Percentiles rank a stretch among this genome's conserved stretches.
These are phyloP conservation scores for Yarrowia sp. DNA, from an alignment of 805 yeast genomes.

Conservation along the genomic window DNA sequence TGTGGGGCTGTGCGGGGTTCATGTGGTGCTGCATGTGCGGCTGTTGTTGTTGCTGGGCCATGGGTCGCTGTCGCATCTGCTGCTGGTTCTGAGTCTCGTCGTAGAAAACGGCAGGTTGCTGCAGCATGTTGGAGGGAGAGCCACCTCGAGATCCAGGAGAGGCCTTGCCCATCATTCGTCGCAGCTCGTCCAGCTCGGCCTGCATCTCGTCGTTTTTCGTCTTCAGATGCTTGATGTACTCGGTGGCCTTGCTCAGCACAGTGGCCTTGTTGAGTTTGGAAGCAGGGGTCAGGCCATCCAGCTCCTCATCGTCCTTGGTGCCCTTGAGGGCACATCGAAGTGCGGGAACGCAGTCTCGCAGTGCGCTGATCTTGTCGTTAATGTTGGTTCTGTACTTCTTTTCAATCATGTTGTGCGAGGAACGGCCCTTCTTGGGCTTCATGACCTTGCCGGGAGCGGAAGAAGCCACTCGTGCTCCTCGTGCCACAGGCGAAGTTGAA, in stretches of 20 bases:
- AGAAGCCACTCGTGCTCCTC: conserved; percentile 16
- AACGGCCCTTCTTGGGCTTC: conserved; percentile 44
- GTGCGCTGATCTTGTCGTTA: conserved; percentile 62
- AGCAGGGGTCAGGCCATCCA: conserved; percentile 76
- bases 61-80: conserved; percentile 21
- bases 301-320: conserved; percentile 46
- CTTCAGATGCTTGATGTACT: conserved; percentile 72
- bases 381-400: conserved; percentile 77
- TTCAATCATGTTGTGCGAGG: conserved; percentile 76
- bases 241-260: conserved; percentile 72
- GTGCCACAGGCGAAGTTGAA: not conserved
- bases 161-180: conserved; percentile 4
- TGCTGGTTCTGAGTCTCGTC: conserved; percentile 13
- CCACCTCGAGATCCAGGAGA: not conserved
- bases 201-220: conserved; percentile 50
- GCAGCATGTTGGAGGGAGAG: conserved; percentile 8
- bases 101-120: conserved; percentile 23
- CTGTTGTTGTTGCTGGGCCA: not conserved
- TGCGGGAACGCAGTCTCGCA: conserved; percentile 76
- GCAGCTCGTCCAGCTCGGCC: conserved; percentile 49
- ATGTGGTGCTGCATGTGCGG: conserved; percentile 21
- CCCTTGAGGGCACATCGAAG: conserved; percentile 56
- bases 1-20: conserved; percentile 4
- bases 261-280: conserved; percentile 73
- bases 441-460: conserved; percentile 31